Evolutionary conservation across 345 rosid genomes (phyloP), one percentile per base, ranked within the genome.

Genomic region (Eucalyptus sp.): DNA sequence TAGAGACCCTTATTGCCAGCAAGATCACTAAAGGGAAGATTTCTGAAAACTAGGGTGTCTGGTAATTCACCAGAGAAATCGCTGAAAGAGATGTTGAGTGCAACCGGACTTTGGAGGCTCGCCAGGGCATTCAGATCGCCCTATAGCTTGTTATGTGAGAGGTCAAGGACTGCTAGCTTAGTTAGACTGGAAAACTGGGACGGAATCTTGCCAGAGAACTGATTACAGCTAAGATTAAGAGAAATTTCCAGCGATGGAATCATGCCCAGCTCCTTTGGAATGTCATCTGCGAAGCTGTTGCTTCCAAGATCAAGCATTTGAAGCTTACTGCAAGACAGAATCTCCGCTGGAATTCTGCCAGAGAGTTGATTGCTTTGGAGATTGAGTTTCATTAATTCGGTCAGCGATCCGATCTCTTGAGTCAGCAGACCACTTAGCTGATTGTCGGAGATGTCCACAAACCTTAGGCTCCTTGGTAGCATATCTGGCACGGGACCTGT

Each of bases 11-110:
- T 89, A 92, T 97, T 97, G 1, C 96, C 92, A 58, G 93, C 94
- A 76, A 97, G 92, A 90, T 96, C 96, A 51, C 95, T 92, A 54
- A 94, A 94, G 8, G 99, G 97, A n/a, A 97, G 97, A 84, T 92
- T 94, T 86, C 93, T 88, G 89, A 97, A 96, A 89, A 96, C 95
- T 7, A 94, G 96, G 60, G 98, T 95, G 91, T 95, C 89, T 6
- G 99, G 99, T 90, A 97, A 91, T 87, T 94, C 96, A 13, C 99
- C 99, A 10, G 97, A 95, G 93, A 96, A 95, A 33, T 94, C 93
- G 89, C 96, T 96, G 97, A 93, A 94, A 50, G 99, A 96, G 91
- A 97, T 94, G 91, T 97, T 97, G 88, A 97, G 96, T 24, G 95
- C 92, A 66, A 96, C 96, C 87, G 96, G 99, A 92, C 95, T 96